A percentile compares a stretch with the other conserved stretches of the same genome.
Conservation (phyloP, 2,329 filamentous ascomycete species). For the Pezicula radicicola region DNA sequence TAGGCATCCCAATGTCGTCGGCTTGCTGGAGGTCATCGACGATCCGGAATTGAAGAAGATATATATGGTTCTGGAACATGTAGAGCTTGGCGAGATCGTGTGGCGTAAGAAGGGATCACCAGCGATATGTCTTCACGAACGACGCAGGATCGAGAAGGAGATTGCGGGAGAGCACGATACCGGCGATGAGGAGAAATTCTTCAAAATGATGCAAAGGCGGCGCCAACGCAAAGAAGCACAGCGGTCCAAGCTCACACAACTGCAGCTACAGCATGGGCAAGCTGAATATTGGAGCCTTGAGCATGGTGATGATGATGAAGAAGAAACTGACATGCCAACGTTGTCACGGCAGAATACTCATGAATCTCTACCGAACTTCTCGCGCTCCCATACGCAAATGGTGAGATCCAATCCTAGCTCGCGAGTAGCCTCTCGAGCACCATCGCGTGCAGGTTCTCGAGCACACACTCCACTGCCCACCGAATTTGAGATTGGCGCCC, state of each 20-base stretch:
- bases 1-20: constrained; percentile 94
- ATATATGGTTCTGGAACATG: constrained; percentile 95
- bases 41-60: constrained; percentile 96
- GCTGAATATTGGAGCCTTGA: constrained; percentile 82
- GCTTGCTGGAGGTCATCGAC: constrained; percentile 93
- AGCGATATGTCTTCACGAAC: constrained; percentile 80
- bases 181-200: constrained; percentile 55
- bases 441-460: constrained; percentile 25
- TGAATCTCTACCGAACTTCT: constrained; percentile 20
- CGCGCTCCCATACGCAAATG: constrained; percentile 14
- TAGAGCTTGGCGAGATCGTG: constrained; percentile 88
- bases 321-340: constrained; percentile 23
- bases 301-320: constrained; percentile 61
- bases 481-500: constrained; percentile 32
- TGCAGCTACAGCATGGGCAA: constrained; percentile 43
- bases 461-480: constrained; percentile 31
- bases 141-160: constrained; percentile 73
- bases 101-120: constrained; percentile 89
- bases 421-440: constrained; percentile 19
- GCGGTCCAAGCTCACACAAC: constrained; percentile 49
- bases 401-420: constrained; percentile 26
- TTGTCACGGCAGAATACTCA: constrained; percentile 23
- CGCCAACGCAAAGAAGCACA: constrained; percentile 56
- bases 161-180: constrained; percentile 56
- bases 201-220: constrained; percentile 56